Base-by-base conservation (phyloP, 2,329 filamentous ascomycete species). In the Phialocephala subalpina region DNA sequence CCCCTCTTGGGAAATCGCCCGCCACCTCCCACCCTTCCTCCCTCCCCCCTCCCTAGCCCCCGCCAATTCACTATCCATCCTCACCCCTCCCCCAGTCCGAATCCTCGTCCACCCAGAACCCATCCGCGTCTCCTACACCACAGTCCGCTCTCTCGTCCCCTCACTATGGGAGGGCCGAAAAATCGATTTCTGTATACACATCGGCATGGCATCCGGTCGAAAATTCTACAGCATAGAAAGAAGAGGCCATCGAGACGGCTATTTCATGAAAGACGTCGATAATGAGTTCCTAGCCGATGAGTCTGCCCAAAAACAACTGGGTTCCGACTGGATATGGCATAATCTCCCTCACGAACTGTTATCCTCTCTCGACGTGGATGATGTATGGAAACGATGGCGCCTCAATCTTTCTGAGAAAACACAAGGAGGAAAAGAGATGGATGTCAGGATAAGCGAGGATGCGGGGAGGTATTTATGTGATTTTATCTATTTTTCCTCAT, bases 1-100 rank as follows among this genome's bases (percentile, higher is more conserved):
- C 76, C 92, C 93, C 9, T 93, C 93, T 2, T 94, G 88, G 85
- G 86, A 94, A 75, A 94, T 97, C 75, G 88, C 91, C 58, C 84
- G 82, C 29, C 82, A 81, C 22, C 86, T 97, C n/a, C 90, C 92
- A 3, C 78, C 84, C 2, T 84, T 86, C 71, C 84, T 94, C 5
- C 86, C 83, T 0, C 77, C 82, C 16, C 73, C 74, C 35, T 60
- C 65, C 35, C 68, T n/a, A 42, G 63, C 38, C 73, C 70, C 63
- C 75, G 71, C 72, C 75, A 73, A 72, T 77, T 18, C 25, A n/a
- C n/a, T n/a, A n/a, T 29, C 49, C 25, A 22, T 61, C 72, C 81
- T 67, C 66, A 42, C 33, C 2, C 70, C 57, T 72, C 81, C 68
- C 72, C 81, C 82, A 11, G 86, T 93, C 62, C 86, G 85, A 70